Evolutionary conservation across 2,329 filamentous ascomycete species (phyloP).

Genomic region (Aspergillus calidoustus): DNA sequence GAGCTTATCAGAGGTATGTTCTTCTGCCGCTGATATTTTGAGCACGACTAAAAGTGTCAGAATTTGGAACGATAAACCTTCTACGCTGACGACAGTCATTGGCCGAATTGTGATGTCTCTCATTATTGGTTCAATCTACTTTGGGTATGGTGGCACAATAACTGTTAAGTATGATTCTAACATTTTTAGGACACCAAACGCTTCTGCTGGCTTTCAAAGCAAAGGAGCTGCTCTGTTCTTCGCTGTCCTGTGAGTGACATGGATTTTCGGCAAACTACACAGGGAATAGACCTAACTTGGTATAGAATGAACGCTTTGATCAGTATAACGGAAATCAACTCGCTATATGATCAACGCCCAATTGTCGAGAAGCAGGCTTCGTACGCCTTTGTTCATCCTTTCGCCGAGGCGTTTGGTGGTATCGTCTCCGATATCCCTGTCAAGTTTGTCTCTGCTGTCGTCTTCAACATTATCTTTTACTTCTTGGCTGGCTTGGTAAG

Average conservation of each 20-base stretch:
- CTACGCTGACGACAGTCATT: slow-evolving; percentile 68
- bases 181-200: slow-evolving; percentile 70
- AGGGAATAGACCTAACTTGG: neutral
- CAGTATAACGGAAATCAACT: slow-evolving; percentile 75
- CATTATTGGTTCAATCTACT: slow-evolving; percentile 68
- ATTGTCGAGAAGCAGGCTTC: slow-evolving; percentile 90
- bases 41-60: slow-evolving; percentile 41
- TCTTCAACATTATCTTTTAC: slow-evolving; percentile 82
- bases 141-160: slow-evolving; percentile 25
- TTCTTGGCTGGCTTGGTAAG: slow-evolving; percentile 76
- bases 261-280: neutral
- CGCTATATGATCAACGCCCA: slow-evolving; percentile 84
- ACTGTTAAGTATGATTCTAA: slow-evolving; percentile 13
- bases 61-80: slow-evolving; percentile 73
- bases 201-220: slow-evolving; percentile 75
- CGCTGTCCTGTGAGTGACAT: slow-evolving; percentile 73
- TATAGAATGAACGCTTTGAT: slow-evolving; percentile 59
- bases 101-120: slow-evolving; percentile 76
- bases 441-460: slow-evolving; percentile 72
- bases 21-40: neutral
- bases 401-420: slow-evolving; percentile 80
- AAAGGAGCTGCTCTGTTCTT: slow-evolving; percentile 84
- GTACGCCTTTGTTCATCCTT: slow-evolving; percentile 90
- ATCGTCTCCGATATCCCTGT: slow-evolving; percentile 87
- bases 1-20: slow-evolving; percentile 70